phyloP scores from a whole-genome alignment of 1,284 basidiomycete genomes.

The Dichomitus squalens region DNA sequence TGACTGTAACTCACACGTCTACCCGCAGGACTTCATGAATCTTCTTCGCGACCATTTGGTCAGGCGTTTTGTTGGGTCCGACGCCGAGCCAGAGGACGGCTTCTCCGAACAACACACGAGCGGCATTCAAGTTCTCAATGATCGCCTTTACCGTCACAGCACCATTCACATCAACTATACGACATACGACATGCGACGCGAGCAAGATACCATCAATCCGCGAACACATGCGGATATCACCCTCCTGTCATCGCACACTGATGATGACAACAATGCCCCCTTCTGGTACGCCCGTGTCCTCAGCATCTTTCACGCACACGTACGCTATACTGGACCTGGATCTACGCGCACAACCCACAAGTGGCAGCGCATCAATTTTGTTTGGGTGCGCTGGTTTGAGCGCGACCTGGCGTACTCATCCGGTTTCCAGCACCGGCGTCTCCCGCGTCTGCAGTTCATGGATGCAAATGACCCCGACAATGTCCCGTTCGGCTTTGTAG shows the following conservation, averaged over 20 bases:
- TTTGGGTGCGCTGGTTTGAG: slow-evolving; percentile 37
- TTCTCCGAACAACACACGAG: slow-evolving; percentile 17
- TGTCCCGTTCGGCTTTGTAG: too few relatives aligned
- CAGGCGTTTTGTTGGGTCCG: not conserved
- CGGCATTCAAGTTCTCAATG: slow-evolving; percentile 14
- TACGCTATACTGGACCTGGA: slow-evolving; percentile 9
- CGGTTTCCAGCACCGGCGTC: slow-evolving; percentile 1
- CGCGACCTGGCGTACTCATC: not conserved
- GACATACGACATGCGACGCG: slow-evolving; percentile 43
- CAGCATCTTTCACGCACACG: slow-evolving; percentile 28
- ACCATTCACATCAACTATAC: slow-evolving; percentile 43
- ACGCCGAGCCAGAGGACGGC: not conserved
- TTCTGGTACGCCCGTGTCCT: slow-evolving; percentile 26
- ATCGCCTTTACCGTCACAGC: slow-evolving; percentile 36
- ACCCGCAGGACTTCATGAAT: not conserved
- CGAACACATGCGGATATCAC: slow-evolving; percentile 37
- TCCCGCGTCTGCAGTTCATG: not conserved
- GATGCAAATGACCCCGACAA: slow-evolving; percentile 3
- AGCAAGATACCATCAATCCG: slow-evolving; percentile 43
- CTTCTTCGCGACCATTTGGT: not conserved
- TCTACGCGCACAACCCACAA: not conserved
- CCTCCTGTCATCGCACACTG: slow-evolving; percentile 30
- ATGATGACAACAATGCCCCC: slow-evolving; percentile 22
- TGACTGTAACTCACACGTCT: too few relatives aligned
- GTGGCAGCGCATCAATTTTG: slow-evolving; percentile 29